phyloP scores from a whole-genome alignment of 2,329 filamentous ascomycete genomes.

The Fusarium decemcellulare region DNA sequence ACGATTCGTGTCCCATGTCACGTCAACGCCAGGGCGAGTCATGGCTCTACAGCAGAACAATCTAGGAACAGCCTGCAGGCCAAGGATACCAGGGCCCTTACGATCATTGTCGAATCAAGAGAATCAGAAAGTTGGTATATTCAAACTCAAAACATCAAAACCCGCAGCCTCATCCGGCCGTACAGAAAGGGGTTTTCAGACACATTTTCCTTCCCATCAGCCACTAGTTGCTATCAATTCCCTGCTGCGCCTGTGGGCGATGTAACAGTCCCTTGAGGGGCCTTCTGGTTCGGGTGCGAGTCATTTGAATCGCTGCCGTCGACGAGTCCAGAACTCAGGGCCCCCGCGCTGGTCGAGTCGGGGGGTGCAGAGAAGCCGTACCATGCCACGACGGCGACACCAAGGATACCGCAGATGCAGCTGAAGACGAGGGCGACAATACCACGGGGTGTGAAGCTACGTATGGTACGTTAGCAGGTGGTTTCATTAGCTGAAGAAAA shows the following conservation, averaged over 20 bases:
- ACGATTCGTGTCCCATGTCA: too few relatives aligned
- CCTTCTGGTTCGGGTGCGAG: slow-evolving; percentile 17
- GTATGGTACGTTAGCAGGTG: not conserved
- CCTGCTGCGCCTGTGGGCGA: slow-evolving; percentile 4
- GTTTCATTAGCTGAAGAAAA: not conserved
- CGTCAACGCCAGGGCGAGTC: too few relatives aligned
- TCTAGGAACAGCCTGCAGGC: too few relatives aligned
- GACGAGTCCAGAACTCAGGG: slow-evolving; percentile 36
- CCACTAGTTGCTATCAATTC: not conserved
- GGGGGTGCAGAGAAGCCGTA: slow-evolving; percentile 64
- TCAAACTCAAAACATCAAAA: slow-evolving; percentile 2
- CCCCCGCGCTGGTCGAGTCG: slow-evolving; percentile 34
- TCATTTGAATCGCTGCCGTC: slow-evolving; percentile 32
- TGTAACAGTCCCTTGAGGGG: slow-evolving; percentile 27
- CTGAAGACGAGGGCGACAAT: slow-evolving; percentile 85
- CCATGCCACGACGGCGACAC: slow-evolving; percentile 76
- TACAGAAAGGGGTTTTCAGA: too few relatives aligned
- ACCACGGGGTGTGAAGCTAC: slow-evolving; percentile 76
- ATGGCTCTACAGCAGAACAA: too few relatives aligned
- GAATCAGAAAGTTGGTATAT: slow-evolving; percentile 29
- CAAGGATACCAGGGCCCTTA: not conserved
- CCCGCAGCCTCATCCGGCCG: too few relatives aligned
- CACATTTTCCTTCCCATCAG: too few relatives aligned
- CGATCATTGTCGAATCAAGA: not conserved
- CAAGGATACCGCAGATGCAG: slow-evolving; percentile 76